phyloP scores from a whole-genome alignment of 2,329 filamentous ascomycete genomes.

The Penicillium sp. region DNA sequence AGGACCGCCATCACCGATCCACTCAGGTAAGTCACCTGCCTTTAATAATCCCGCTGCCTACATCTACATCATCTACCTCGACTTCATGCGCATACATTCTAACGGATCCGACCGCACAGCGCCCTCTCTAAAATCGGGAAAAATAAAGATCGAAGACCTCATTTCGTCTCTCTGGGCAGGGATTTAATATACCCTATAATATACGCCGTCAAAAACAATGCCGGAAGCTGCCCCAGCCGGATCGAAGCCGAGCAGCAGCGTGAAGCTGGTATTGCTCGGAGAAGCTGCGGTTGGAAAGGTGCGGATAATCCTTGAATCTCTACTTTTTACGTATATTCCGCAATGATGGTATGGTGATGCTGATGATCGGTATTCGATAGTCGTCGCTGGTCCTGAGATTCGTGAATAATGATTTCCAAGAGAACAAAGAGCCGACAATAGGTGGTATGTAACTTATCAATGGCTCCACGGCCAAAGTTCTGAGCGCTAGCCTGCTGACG shows the following conservation, averaged over 20 bases:
- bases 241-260: constrained; percentile 94
- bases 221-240: constrained; percentile 62
- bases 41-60: constrained; percentile 3
- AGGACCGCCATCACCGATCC: not conserved
- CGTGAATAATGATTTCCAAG: constrained; percentile 99
- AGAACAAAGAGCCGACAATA: constrained; percentile 99
- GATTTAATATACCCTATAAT: not conserved
- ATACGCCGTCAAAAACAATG: constrained; percentile 47
- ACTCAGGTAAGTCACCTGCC: not conserved
- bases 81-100: not conserved
- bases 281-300: constrained; percentile 99
- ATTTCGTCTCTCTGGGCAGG: not conserved
- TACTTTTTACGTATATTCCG: not conserved
- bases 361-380: constrained; percentile 45
- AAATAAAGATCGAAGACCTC: not conserved
- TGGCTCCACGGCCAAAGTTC: not conserved
- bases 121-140: too few relatives aligned
- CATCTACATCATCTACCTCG: not conserved
- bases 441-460: constrained; percentile 61
- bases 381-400: constrained; percentile 96
- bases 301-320: constrained; percentile 22
- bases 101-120: not conserved
- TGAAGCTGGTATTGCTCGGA: constrained; percentile 96
- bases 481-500: constrained; percentile 1
- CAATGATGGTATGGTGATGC: constrained; percentile 8